A percentile compares a stretch with the other conserved stretches of the same genome.
phyloP scores from a whole-genome alignment of 2,329 filamentous ascomycete genomes.

The Epichloe hybrida region DNA sequence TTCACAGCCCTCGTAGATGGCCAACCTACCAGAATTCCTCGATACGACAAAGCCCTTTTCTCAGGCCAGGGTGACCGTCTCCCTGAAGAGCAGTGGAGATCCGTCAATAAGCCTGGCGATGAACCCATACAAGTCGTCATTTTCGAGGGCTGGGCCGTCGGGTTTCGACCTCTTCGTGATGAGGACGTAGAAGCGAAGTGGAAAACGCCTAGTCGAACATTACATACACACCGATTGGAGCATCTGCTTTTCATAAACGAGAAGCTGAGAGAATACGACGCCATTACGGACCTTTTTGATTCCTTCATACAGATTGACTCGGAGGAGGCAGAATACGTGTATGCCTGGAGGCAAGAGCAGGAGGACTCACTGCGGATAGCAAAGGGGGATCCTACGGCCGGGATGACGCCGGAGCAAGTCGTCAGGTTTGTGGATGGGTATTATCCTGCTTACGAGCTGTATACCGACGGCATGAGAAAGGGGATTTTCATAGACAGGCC shows the following conservation, averaged over 20 bases:
- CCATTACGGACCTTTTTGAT: conserved; percentile 35
- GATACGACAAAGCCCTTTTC: conserved; percentile 74
- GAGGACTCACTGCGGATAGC: conserved; percentile 54
- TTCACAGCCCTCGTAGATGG: conserved; percentile 44
- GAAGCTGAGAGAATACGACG: conserved; percentile 32
- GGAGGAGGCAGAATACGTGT: conserved; percentile 60
- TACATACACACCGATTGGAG: conserved; percentile 32
- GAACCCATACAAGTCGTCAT: conserved; percentile 51
- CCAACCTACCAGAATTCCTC: conserved; percentile 45
- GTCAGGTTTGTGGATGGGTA: conserved; percentile 57
- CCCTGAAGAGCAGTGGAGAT: conserved; percentile 46
- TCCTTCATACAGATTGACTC: conserved; percentile 53
- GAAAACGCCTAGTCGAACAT: conserved; percentile 36
- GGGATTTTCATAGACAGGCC: conserved; percentile 40
- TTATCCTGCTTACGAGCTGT: conserved; percentile 62
- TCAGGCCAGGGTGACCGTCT: conserved; percentile 63
- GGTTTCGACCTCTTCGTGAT: conserved; percentile 53
- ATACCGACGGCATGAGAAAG: conserved; percentile 41
- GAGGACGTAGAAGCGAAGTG: conserved; percentile 37
- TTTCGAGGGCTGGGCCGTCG: conserved; percentile 85
- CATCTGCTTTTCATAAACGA: conserved; percentile 39
- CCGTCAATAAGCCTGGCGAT: conserved; percentile 37
- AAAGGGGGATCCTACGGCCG: conserved; percentile 43
- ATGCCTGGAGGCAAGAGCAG: conserved; percentile 72
- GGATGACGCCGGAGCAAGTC: conserved; percentile 76